Evolutionary conservation across 1,284 basidiomycete species (phyloP).

Genomic region (Anthracocystis walkeri): DNA sequence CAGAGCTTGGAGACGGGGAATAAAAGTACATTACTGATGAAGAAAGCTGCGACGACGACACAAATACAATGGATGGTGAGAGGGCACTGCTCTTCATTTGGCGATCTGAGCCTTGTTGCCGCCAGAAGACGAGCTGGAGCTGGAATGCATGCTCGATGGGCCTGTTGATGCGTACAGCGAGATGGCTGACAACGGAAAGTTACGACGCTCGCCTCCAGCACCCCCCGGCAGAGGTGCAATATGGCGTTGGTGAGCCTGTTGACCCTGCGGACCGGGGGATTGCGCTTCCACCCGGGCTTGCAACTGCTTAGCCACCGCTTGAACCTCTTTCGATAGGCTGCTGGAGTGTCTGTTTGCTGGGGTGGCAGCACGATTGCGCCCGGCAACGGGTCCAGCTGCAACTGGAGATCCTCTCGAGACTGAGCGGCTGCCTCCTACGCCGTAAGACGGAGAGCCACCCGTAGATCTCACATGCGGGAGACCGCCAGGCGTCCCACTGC

Average conservation of each 20-base stretch:
- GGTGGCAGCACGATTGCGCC: not conserved
- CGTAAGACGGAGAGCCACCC: not conserved
- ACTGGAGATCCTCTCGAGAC: slow-evolving; percentile 18
- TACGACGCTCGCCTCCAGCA: slow-evolving; percentile 33
- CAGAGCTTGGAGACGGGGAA: not conserved
- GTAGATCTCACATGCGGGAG: slow-evolving; percentile 9
- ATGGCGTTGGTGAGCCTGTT: slow-evolving; percentile 14
- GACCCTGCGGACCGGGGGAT: slow-evolving; percentile 22
- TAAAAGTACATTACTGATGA: slow-evolving; percentile 3
- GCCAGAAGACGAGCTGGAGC: slow-evolving; percentile 18
- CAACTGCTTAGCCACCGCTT: slow-evolving; percentile 44
- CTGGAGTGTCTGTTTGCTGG: slow-evolving; percentile 11
- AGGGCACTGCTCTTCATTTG: slow-evolving; percentile 14
- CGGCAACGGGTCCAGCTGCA: slow-evolving; percentile 4
- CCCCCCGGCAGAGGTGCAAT: slow-evolving; percentile 20
- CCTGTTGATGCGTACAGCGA: slow-evolving; percentile 45
- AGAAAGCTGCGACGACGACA: not conserved
- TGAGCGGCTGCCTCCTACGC: not conserved
- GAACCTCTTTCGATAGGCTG: slow-evolving; percentile 45
- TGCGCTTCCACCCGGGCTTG: slow-evolving; percentile 50
- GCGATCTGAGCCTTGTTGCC: slow-evolving; percentile 19
- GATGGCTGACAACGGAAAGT: slow-evolving; percentile 41
- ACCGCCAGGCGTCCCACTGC: slow-evolving; percentile 7
- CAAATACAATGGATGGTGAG: slow-evolving; percentile 13
- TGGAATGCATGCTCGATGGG: slow-evolving; percentile 25